Evolutionary conservation across 805 yeast genomes (phyloP), one percentile per base, ranked within the genome.

Genomic region (Komagataella phaffii): DNA sequence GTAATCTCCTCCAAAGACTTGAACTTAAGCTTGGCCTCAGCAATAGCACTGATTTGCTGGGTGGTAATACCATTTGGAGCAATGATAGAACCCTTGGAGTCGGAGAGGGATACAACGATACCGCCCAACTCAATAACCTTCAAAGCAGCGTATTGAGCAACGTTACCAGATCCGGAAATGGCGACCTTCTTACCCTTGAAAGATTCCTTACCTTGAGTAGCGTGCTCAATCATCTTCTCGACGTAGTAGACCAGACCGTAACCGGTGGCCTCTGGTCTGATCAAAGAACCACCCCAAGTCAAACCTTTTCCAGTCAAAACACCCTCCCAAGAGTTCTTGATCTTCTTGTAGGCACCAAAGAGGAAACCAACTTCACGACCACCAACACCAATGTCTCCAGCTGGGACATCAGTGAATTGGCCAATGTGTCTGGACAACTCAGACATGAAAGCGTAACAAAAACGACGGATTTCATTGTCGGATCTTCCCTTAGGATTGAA

Each of bases 191-290:
- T 91, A 70, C 96, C 97, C 59, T 78, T 72, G 75, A 93, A 85
- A 53, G 89, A 70, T 76, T 89, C 96, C 73, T 85, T 81, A 71
- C 96, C 96, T 59, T 78, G 70, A 56, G 95, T 76, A 58, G 96
- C 96, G 70, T 83, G 82, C 74, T 88, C 93, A 70, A 91, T 88
- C 96, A 91, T 91, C 76, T 91, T 88, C 75, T 89, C 96, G 59
- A 90, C 95, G 77, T 87, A 91, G 83, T 91, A 91, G 58, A 91
- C 91, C 54, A 87, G 75, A 75, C 99, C 99, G 79, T 83, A 91
- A 72, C 99, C 99, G 57, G 99, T 91, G 59, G 99, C 99, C 81
- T 91, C 99, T 59, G 98, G 96, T 75, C 99, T 86, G 74, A 91
- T 90, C 69, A 91, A 79, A 64, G 98, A 91, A 65, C 98, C 99